These are phyloP conservation scores for Nepenthes alata DNA, from an alignment of 179 eudicot species.

Conservation along the genomic window DNA sequence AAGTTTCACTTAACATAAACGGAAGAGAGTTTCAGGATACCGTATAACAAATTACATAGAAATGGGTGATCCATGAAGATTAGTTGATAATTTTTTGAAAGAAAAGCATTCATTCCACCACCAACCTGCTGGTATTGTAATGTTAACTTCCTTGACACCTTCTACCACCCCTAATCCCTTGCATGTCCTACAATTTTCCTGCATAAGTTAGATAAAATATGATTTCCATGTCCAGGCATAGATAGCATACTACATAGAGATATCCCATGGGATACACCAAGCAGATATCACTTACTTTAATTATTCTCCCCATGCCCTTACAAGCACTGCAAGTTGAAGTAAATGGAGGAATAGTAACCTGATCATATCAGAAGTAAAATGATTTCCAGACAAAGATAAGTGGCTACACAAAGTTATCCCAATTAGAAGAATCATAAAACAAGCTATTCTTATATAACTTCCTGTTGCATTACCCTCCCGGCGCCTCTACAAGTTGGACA, in stretches of 20 bases:
- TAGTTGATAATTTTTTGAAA: too few relatives aligned
- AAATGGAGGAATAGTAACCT: conserved; percentile 84
- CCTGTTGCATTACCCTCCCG: conserved; percentile 48
- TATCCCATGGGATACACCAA: neutral
- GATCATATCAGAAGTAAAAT: conserved; percentile 7
- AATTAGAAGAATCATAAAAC: conserved; percentile 2
- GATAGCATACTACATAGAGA: neutral
- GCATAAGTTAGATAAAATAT: conserved; percentile 8
- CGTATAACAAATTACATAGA: neutral
- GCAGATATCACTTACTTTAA: conserved; percentile 34
- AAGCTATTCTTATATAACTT: neutral
- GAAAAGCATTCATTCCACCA: neutral
- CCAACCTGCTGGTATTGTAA: conserved; percentile 77
- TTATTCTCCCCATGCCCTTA: conserved; percentile 63
- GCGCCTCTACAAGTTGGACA: conserved; percentile 73
- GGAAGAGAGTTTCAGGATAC: too few relatives aligned
- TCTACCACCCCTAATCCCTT: conserved; percentile 59
- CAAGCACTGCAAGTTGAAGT: conserved; percentile 60
- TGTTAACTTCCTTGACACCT: conserved; percentile 63
- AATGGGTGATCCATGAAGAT: neutral
- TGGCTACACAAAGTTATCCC: neutral
- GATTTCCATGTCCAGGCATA: neutral
- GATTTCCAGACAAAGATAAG: neutral
- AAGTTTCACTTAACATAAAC: too few relatives aligned
- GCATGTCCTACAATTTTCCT: conserved; percentile 62